Percentiles rank a stretch among this genome's conserved stretches.
Conservation (phyloP, 331 rosid genomes). For the Quercus tomentella region DNA sequence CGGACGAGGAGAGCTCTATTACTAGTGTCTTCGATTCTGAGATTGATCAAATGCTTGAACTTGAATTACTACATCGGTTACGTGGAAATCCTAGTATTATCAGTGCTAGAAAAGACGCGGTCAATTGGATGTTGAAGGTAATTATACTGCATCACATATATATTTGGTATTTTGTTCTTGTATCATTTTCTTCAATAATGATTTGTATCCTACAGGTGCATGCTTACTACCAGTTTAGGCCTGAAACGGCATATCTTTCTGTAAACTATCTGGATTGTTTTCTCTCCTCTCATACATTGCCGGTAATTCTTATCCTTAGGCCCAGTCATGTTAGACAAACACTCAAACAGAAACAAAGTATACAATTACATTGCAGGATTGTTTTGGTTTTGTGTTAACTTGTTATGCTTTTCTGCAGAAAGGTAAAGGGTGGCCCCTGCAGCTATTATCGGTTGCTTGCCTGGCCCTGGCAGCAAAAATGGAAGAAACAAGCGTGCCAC, state of each 20-base stretch:
- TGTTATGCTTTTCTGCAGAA: conserved; percentile 22
- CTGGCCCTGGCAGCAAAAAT: conserved; percentile 47
- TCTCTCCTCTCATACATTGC: conserved; percentile 26
- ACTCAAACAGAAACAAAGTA: too few relatives aligned
- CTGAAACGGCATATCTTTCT: conserved; percentile 46
- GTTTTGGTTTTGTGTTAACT: not conserved
- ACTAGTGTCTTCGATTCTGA: conserved; percentile 30
- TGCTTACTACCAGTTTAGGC: conserved; percentile 34
- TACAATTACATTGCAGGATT: not conserved
- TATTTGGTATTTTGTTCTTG: not conserved
- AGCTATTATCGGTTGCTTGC: conserved; percentile 46
- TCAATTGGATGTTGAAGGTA: conserved; percentile 42
- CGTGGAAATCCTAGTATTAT: conserved; percentile 4
- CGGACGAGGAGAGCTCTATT: conserved; percentile 21
- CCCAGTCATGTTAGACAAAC: not conserved
- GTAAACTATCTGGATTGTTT: conserved; percentile 41
- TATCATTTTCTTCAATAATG: not conserved
- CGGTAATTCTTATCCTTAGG: conserved; percentile 12
- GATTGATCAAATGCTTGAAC: conserved; percentile 23
- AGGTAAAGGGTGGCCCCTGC: conserved; percentile 36
- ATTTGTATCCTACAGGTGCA: conserved; percentile 33
- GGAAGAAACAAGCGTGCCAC: conserved; percentile 44
- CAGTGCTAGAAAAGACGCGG: conserved; percentile 31
- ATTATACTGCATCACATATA: not conserved
- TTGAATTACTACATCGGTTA: conserved; percentile 12